These are phyloP conservation scores for Alternaria arborescens DNA, from an alignment of 2,329 filamentous ascomycete species.

Conservation along the genomic window DNA sequence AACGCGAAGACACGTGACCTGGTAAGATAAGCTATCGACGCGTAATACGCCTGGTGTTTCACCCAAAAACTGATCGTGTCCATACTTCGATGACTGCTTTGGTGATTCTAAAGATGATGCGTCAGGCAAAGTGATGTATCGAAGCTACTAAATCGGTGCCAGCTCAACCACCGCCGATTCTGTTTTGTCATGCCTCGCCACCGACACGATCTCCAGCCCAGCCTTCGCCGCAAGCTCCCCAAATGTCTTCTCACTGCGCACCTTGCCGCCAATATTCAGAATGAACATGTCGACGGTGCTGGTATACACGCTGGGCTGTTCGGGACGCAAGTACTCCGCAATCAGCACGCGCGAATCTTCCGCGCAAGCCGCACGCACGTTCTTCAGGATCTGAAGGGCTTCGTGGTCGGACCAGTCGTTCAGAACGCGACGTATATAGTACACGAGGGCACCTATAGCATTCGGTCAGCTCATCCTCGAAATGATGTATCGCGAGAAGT, in stretches of 20 bases:
- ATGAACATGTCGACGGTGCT: constrained; percentile 17
- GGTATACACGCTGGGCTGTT: constrained; percentile 9
- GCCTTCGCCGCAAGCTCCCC: constrained; percentile 12
- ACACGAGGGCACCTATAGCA: constrained; percentile 14
- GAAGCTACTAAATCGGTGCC: constrained; percentile 5
- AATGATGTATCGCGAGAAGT: not conserved
- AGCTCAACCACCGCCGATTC: constrained; percentile 16
- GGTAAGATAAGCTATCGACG: not conserved
- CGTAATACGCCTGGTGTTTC: not conserved
- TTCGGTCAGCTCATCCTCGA: not conserved
- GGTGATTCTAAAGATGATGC: not conserved
- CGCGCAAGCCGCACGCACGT: constrained; percentile 11
- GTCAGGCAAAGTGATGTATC: not conserved
- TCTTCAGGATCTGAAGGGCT: constrained; percentile 13
- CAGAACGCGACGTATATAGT: constrained; percentile 14
- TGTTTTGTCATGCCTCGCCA: constrained; percentile 10
- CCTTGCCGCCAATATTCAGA: constrained; percentile 16
- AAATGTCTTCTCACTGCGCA: constrained; percentile 14
- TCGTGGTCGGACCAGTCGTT: constrained; percentile 17
- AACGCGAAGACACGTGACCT: not conserved
- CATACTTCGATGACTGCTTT: not conserved
- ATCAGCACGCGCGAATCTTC: constrained; percentile 14
- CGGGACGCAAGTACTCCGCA: constrained; percentile 11
- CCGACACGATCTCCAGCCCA: constrained; percentile 14
- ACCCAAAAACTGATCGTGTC: not conserved